Percentiles rank a stretch among this genome's conserved stretches.
phyloP scores from a whole-genome alignment of 1,284 basidiomycete genomes.

The Rhodotorula sp. region DNA sequence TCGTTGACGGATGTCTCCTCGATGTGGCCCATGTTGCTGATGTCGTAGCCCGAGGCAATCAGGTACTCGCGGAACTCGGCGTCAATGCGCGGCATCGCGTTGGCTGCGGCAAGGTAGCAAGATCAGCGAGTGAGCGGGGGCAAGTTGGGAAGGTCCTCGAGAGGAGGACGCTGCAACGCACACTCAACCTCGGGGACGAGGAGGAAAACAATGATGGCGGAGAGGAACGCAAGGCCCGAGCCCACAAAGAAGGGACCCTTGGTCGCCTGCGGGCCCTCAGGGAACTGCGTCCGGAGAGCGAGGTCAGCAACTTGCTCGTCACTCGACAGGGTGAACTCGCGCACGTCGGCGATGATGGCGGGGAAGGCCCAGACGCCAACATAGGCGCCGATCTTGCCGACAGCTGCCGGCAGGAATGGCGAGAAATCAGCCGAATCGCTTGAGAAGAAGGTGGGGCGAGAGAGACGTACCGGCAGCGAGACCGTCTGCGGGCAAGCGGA shows the following conservation, averaged over 20 bases:
- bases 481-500: slow-evolving; percentile 1
- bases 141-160: background rate
- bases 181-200: slow-evolving; percentile 71
- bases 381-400: slow-evolving; percentile 81
- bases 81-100: background rate
- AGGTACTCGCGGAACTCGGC: slow-evolving; percentile 9
- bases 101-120: background rate
- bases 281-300: slow-evolving; percentile 32
- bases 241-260: slow-evolving; percentile 49
- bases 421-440: slow-evolving; percentile 52
- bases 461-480: background rate
- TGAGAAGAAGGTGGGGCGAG: too few species aligned
- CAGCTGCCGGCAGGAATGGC: slow-evolving; percentile 69
- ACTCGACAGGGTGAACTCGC: background rate
- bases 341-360: slow-evolving; percentile 3
- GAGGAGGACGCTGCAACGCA: slow-evolving; percentile 54
- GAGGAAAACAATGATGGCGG: slow-evolving; percentile 70
- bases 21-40: slow-evolving; percentile 2
- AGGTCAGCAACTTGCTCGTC: too few species aligned
- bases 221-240: slow-evolving; percentile 62
- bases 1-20: background rate
- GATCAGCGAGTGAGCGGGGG: too few species aligned
- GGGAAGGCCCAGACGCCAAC: slow-evolving; percentile 30
- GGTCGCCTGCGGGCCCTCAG: slow-evolving; percentile 42
- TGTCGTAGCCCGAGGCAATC: slow-evolving; percentile 24